Base-by-base conservation (phyloP, 2,329 filamentous ascomycete genomes). In the Neofusicoccum parvum region DNA sequence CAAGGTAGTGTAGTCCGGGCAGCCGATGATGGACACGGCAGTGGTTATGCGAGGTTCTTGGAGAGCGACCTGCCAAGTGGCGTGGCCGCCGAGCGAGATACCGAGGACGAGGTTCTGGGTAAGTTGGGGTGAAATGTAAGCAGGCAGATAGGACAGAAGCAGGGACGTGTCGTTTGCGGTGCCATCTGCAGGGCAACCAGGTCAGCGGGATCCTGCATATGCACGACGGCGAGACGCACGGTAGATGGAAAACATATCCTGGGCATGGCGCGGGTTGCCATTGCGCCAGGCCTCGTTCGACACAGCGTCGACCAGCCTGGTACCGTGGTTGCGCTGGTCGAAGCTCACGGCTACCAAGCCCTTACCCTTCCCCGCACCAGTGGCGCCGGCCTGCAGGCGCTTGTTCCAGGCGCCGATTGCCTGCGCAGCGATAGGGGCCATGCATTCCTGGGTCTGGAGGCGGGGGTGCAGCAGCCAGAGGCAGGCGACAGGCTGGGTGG, bases 391-490 rank as follows among this genome's bases (percentile, higher is more conserved):
- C 65, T 72, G 70, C 56, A 48, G 27, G 73, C 74, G 78, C 62
- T 78, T 73, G 72, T 91, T 88, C 87, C 90, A 96, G 9, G 87
- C 85, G n/a, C 81, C 78, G 58, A 97, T 83, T 12, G 87, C 82
- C 5, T 86, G 85, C n/a, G 84, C 80, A 2, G 92, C 94, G 63
- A 95, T 85, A 34, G 87, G 87, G 1, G 83, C 82, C 94, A 98
- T 97, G 68, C 86, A 86, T 64, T 87, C 86, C 73, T 91, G 88
- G 0, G 82, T 87, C 63, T 89, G 85, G 0, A 90, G 83, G 27
- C 95, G 87, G 2, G 92, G 92, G 74, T 98, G 93, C 17, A 97
- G 86, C 12, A 98, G 88, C 92, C 94, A 97, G n/a, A 98, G 86
- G 72, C 91, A 92, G 27, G 92, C 88, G 41, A 96, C 81, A 3